Conservation (phyloP, 106 monocot species). For the Acorus calamus region DNA sequence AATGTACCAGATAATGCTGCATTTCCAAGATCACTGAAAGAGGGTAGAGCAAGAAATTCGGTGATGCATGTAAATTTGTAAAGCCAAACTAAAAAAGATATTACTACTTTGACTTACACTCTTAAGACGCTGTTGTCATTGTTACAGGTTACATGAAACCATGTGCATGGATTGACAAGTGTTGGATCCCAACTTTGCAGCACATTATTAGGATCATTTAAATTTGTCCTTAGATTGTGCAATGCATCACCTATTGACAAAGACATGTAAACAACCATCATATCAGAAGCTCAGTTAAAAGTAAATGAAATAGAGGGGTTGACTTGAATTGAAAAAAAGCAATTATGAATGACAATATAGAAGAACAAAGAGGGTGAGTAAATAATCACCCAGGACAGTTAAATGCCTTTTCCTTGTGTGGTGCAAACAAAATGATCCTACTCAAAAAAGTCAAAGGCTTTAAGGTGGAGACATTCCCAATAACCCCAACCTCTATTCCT, state of each 20-base stretch:
- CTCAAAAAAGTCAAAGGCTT: too few relatives aligned
- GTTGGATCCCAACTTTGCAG: slow-evolving; percentile 81
- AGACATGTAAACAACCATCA: neutral
- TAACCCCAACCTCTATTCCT: too few relatives aligned
- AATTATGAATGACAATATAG: too few relatives aligned
- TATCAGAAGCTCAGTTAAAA: too few relatives aligned
- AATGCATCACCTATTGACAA: slow-evolving; percentile 33
- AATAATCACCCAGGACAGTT: too few relatives aligned
- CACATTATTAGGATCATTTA: slow-evolving; percentile 55
- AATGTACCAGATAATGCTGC: slow-evolving; percentile 31
- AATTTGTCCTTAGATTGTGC: slow-evolving; percentile 12
- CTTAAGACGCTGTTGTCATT: slow-evolving; percentile 61
- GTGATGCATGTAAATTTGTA: too few relatives aligned
- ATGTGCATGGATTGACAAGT: slow-evolving; percentile 77
- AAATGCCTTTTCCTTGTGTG: too few relatives aligned
- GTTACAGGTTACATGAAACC: slow-evolving; percentile 82
- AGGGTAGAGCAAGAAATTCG: neutral
- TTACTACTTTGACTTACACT: slow-evolving; percentile 39
- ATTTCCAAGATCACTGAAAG: slow-evolving; percentile 50
- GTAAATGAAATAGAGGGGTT: too few relatives aligned
- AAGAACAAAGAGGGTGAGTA: too few relatives aligned
- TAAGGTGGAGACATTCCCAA: too few relatives aligned
- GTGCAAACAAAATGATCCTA: too few relatives aligned
- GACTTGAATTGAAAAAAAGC: too few relatives aligned
- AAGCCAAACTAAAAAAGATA: neutral